Base-by-base conservation (phyloP, 139 green algal species). In the Ettlia oleoabundans region DNA sequence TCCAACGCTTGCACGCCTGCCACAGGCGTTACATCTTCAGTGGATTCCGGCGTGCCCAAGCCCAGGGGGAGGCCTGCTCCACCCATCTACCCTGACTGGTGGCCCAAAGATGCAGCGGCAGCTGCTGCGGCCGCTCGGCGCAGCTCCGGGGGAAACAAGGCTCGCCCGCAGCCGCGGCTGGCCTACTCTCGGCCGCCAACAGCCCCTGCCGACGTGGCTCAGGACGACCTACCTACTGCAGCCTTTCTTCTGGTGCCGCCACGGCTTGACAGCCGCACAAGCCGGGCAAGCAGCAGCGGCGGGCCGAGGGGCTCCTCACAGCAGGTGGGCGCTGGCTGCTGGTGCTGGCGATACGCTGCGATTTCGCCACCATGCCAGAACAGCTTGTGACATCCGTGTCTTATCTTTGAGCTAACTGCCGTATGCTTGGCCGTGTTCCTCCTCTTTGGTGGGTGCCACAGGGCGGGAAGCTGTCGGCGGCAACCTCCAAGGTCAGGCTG, bases 21-120 rank as follows among this genome's bases (percentile, higher is more conserved):
- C 47, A 58, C 47, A 58, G 47, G 47, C 47, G 10, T 58, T 58
- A 15, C 47, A 58, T 15, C 47, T 58, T 10, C 47, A 24, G 47
- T 15, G 47, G 13, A 10, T 58, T 10, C 47, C 47, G 47, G 13
- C 15, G 47, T 15, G 15, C 47, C 13, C 47, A 58, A 58, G 47
- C 47, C 47, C 13, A 58, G 47, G 47, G 47, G 47, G 13, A 58
- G 15, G 47, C 13, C 47, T n/a, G n/a, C n/a, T n/a, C n/a, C n/a
- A n/a, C n/a, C n/a, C 73, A 68, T 80, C 38, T 80, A 80, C 73
- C 73, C 73, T 0, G 73, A 80, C 73, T 80, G 73, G 73, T 80
- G 73, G 73, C 73, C 73, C 2, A 61, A 52, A 1, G 47, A 62
- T 28, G 33, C 32, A 43, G 63, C 10, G 26, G 63, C 65, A 72